Percentiles rank a stretch among this genome's conserved stretches.
phyloP scores from a whole-genome alignment of 23 red algal species.

The Gracilariopsis chorda region DNA sequence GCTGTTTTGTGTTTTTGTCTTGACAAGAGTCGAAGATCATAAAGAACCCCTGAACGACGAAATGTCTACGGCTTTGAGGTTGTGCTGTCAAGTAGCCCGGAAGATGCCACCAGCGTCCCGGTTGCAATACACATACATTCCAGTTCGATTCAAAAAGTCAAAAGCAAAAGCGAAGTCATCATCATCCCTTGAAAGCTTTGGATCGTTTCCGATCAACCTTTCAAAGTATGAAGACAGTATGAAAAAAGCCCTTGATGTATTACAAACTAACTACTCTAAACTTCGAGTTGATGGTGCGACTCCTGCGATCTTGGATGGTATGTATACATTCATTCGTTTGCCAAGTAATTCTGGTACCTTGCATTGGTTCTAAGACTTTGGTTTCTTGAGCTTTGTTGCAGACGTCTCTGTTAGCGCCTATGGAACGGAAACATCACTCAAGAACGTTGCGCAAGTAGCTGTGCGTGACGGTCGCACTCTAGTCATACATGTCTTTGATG shows the following conservation, averaged over 20 bases:
- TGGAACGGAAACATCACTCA: constrained; percentile 61
- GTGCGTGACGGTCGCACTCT: constrained; percentile 73
- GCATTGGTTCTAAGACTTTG: not conserved
- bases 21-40: too few relatives aligned
- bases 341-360: not conserved
- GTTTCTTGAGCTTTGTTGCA: not conserved
- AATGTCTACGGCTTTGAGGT: too few relatives aligned
- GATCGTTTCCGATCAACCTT: constrained; percentile 18
- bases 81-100: too few relatives aligned
- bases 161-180: not conserved
- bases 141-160: not conserved
- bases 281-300: constrained; percentile 70
- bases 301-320: constrained; percentile 84
- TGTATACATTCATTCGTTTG: not conserved
- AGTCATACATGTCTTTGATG: constrained; percentile 71
- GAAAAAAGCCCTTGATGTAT: constrained; percentile 36
- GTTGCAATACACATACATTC: too few relatives aligned
- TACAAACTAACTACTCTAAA: constrained; percentile 39
- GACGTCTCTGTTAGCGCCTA: constrained; percentile 68
- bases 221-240: constrained; percentile 37
- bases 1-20: too few relatives aligned
- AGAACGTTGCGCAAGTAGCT: constrained; percentile 77
- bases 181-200: not conserved
- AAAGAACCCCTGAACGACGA: too few relatives aligned
- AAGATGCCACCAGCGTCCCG: too few relatives aligned